Evolutionary conservation across 192 early-diverging fungal species (phyloP), one percentile per base, ranked within the genome.

Genomic region (Backusella tarrabulga): DNA sequence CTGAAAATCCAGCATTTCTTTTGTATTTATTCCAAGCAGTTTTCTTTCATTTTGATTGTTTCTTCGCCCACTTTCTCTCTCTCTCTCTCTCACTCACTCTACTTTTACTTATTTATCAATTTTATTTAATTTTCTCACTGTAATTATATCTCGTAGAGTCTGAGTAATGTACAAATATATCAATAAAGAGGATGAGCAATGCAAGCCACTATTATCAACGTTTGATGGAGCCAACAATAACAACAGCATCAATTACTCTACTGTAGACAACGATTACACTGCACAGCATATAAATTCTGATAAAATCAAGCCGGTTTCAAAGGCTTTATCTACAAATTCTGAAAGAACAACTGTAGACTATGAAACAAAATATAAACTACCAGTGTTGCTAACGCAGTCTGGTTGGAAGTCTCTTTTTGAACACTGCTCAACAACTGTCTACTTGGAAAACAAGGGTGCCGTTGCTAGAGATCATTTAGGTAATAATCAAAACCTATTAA

Each of bases 401-500:
- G 21, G 56, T 63, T 63, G 56, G 56, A 63, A 63, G 4, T 29
- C 56, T 29, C 21, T 63, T 29, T 29, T 63, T 29, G 23, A 63
- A 14, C 23, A 67, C 29, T 42, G 68, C 29, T 71, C 78, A 5
- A 42, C 81, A 8, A 79, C 87, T 2, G 68, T 85, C 14, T 72
- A 67, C 0, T 87, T 94, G 17, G 90, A 94, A 34, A 95, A 93
- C 83, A 92, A 90, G 78, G 91, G 89, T 71, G 92, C 91, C 50
- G 91, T 93, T 34, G 93, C 93, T 56, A 85, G 93, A 78, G 93
- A 95, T 79, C 92, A 95, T 73, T 86, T 94, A 34, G 90, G 87
- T 91, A 85, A 76, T 74, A 68, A 34, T n/a, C 35, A 40, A 36
- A 69, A 36, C 9, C 68, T 69, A 35, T 40, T 42, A 41, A 63